Evolutionary conservation across 768 basidiomycete genomes (phyloP).

Genomic region (Tubosaeta sp.): DNA sequence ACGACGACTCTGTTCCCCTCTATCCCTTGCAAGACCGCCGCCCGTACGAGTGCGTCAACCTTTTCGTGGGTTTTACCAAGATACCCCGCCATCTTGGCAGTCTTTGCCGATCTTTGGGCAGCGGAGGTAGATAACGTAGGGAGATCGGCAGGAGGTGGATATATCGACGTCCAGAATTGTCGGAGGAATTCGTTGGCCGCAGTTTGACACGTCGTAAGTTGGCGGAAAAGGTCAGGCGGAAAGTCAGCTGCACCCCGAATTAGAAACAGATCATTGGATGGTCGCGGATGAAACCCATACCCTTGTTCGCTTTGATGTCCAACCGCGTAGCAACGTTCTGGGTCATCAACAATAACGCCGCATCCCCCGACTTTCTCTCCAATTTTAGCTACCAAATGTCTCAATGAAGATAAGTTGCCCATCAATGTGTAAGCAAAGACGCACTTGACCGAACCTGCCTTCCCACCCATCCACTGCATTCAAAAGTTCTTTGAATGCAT

Average conservation of each 20-base stretch:
- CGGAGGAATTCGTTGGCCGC: conserved; percentile 94
- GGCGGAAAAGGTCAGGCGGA: conserved; percentile 69
- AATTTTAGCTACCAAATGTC: conserved; percentile 50
- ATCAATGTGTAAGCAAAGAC: conserved; percentile 2
- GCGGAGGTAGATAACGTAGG: conserved; percentile 51
- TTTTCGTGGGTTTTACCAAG: conserved; percentile 78
- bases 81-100: conserved; percentile 84
- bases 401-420: background rate
- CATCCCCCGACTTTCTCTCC: conserved; percentile 63
- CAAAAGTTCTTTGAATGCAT: conserved; percentile 46
- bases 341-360: conserved; percentile 71
- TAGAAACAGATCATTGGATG: background rate
- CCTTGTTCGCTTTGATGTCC: conserved; percentile 60
- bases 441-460: conserved; percentile 51
- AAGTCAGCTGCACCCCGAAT: conserved; percentile 56
- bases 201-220: conserved; percentile 88
- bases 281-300: conserved; percentile 36
- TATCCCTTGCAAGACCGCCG: conserved; percentile 56
- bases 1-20: conserved; percentile 59
- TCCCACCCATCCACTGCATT: conserved; percentile 55
- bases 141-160: conserved; percentile 64
- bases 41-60: conserved; percentile 68
- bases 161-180: conserved; percentile 90
- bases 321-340: conserved; percentile 71
- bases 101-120: conserved; percentile 71